Evolutionary conservation across 225 moss, liverwort and hornwort species (phyloP).

Genomic region (Thuidium tamariscinum): DNA sequence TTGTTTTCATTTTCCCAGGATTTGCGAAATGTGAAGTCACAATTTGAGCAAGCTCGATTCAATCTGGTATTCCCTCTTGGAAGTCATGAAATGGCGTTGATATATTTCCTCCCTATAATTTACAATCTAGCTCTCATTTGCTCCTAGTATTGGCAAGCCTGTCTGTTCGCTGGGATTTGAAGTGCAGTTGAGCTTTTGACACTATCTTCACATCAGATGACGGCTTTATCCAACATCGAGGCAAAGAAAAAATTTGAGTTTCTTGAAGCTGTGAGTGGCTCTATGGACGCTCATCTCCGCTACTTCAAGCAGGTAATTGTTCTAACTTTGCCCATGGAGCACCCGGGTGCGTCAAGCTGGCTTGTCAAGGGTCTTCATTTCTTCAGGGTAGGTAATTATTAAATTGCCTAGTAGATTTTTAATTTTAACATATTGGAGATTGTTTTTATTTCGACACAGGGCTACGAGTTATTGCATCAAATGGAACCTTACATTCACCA

Average conservation of each 20-base stretch:
- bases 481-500: slow-evolving; percentile 99
- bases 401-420: background rate
- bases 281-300: slow-evolving; percentile 91
- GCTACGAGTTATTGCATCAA: slow-evolving; percentile 89
- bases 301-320: slow-evolving; percentile 72
- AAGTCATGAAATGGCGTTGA: background rate
- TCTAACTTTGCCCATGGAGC: background rate
- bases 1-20: slow-evolving; percentile 23
- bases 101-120: background rate
- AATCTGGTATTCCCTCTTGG: slow-evolving; percentile 44
- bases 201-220: slow-evolving; percentile 25
- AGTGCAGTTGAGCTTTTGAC: background rate
- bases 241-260: slow-evolving; percentile 98
- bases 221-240: slow-evolving; percentile 88
- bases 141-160: background rate
- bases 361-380: background rate
- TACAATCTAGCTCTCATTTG: background rate
- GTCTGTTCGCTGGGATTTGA: background rate
- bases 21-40: slow-evolving; percentile 74
- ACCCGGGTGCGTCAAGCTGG: background rate
- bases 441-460: slow-evolving; percentile 25
- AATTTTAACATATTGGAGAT: background rate
- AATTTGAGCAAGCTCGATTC: slow-evolving; percentile 90
- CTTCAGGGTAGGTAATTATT: background rate
- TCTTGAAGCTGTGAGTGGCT: slow-evolving; percentile 93